Evolutionary conservation across 2,329 filamentous ascomycete genomes (phyloP).

Genomic region (Xylariaceae sp.): DNA sequence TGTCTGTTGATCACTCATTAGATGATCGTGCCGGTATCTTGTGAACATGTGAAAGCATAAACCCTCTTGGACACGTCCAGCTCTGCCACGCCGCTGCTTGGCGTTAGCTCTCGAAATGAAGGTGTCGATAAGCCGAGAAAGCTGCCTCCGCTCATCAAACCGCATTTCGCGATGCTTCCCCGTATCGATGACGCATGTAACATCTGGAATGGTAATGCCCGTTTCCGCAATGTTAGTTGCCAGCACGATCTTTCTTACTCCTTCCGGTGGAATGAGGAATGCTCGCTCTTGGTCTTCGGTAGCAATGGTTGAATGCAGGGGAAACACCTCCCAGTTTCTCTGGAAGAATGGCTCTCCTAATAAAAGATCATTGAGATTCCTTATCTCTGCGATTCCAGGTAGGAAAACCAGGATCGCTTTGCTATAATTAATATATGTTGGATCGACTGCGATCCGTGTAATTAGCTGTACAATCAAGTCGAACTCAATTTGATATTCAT

Average conservation of each 20-base stretch:
- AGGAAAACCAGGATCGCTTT: conserved; percentile 94
- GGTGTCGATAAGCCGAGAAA: conserved; percentile 88
- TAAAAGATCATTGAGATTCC: conserved; percentile 85
- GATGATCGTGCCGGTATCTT: conserved; percentile 80
- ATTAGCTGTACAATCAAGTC: conserved; percentile 83
- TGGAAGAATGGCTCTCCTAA: conserved; percentile 77
- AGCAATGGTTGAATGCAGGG: conserved; percentile 91
- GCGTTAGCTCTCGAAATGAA: conserved; percentile 97
- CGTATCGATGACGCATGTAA: conserved; percentile 95
- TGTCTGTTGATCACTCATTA: conserved; percentile 90
- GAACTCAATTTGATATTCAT: conserved; percentile 92
- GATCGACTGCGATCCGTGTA: conserved; percentile 72
- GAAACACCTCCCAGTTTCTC: conserved; percentile 82
- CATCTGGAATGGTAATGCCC: conserved; percentile 96
- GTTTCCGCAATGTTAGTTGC: conserved; percentile 99
- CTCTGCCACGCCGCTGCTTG: conserved; percentile 91
- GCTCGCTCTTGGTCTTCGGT: conserved; percentile 96
- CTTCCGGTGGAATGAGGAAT: conserved; percentile 82
- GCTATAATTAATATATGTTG: conserved; percentile 73
- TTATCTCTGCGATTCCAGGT: conserved; percentile 92
- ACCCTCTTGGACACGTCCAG: conserved; percentile 92
- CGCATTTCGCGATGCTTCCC: conserved; percentile 98
- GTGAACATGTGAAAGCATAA: conserved; percentile 97
- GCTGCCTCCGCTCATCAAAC: conserved; percentile 89
- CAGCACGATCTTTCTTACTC: conserved; percentile 88